A percentile compares a stretch with the other conserved stretches of the same genome.
Conservation (phyloP, 352 stramenopile genomes). For the Pythium periplocum region DNA sequence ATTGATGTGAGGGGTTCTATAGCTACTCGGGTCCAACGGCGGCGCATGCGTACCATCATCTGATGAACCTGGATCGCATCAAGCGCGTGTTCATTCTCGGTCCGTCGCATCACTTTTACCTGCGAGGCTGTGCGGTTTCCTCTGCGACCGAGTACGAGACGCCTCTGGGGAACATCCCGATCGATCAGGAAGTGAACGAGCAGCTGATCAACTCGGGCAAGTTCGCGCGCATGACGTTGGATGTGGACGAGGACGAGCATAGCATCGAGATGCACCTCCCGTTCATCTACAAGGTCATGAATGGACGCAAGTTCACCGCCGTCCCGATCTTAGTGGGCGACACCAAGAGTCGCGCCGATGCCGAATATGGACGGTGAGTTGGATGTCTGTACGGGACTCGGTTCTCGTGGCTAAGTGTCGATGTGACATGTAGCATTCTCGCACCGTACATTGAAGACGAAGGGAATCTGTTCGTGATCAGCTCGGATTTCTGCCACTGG, state of each 20-base stretch:
- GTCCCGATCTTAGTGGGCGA: conserved; percentile 96
- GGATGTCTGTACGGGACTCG: neutral
- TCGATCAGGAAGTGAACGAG: conserved; percentile 89
- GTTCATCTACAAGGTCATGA: conserved; percentile 89
- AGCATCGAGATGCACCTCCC: conserved; percentile 98
- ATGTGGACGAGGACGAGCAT: conserved; percentile 94
- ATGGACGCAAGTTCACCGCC: conserved; percentile 76
- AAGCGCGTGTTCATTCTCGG: conserved; percentile 91
- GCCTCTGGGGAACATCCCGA: conserved; percentile 90
- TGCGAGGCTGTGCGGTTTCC: conserved; percentile 83
- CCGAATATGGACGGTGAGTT: conserved; percentile 76
- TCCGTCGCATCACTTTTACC: conserved; percentile 95
- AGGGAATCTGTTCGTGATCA: conserved; percentile 94
- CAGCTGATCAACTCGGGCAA: conserved; percentile 83
- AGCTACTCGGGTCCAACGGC: conserved; percentile 94
- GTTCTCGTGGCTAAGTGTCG: neutral
- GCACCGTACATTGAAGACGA: conserved; percentile 89
- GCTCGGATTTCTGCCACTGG: conserved; percentile 98
- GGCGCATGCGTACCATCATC: conserved; percentile 90
- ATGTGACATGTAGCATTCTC: conserved; percentile 59
- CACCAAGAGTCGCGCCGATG: conserved; percentile 80
- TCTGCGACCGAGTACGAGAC: conserved; percentile 89
- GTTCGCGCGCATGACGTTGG: conserved; percentile 72
- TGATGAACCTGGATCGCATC: conserved; percentile 65
- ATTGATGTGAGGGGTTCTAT: neutral